These are phyloP conservation scores for Nidularia sp. DNA, from an alignment of 768 basidiomycete species.

Conservation along the genomic window DNA sequence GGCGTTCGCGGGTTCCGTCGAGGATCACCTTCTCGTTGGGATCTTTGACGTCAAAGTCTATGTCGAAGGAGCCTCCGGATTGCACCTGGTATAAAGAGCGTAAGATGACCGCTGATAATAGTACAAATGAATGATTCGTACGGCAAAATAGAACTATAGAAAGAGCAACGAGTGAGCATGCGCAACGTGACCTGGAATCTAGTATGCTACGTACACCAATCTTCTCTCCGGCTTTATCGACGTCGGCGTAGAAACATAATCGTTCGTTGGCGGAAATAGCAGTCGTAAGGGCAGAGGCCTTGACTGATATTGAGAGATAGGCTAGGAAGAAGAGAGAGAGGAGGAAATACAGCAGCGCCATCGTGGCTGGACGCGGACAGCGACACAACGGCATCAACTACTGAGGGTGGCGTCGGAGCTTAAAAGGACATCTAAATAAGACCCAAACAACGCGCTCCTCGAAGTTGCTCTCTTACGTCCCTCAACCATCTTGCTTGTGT, in stretches of 20 bases:
- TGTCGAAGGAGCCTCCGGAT: conserved; percentile 95
- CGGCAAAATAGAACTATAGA: conserved; percentile 94
- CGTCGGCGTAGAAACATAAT: conserved; percentile 92
- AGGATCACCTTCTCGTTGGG: conserved; percentile 86
- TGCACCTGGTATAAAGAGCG: conserved; percentile 58
- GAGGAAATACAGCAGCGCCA: conserved; percentile 18
- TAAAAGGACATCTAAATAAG: not conserved
- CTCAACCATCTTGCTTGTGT: too few relatives aligned
- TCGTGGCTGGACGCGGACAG: not conserved
- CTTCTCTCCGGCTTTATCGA: conserved; percentile 94
- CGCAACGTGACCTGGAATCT: not conserved
- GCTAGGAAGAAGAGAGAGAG: conserved; percentile 30
- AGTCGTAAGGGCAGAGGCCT: conserved; percentile 75
- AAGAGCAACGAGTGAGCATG: conserved; percentile 1
- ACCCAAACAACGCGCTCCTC: not conserved
- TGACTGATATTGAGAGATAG: conserved; percentile 24
- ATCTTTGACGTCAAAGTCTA: conserved; percentile 91
- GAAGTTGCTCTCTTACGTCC: too few relatives aligned
- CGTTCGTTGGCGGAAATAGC: conserved; percentile 74
- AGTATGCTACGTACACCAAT: conserved; percentile 58
- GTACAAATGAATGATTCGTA: conserved; percentile 30
- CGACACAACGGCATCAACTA: not conserved
- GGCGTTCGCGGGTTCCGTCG: conserved; percentile 84
- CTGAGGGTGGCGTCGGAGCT: not conserved
- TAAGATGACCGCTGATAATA: conserved; percentile 1